Percentiles rank a stretch among this genome's conserved stretches.
phyloP scores from a whole-genome alignment of 345 rosid genomes.

The Gynandropsis gynandra region DNA sequence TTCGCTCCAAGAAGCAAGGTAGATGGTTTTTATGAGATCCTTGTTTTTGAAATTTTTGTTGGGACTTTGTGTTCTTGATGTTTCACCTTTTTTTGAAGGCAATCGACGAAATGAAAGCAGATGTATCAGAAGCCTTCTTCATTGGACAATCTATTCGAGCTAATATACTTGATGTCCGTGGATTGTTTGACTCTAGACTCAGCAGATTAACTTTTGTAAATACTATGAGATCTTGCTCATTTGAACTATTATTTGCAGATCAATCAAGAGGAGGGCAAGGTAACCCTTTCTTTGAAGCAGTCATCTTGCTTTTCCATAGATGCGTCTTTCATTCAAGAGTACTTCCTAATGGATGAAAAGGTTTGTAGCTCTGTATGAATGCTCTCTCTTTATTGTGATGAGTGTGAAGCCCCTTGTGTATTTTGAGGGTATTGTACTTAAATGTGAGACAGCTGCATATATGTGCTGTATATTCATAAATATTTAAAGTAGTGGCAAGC shows the following conservation, averaged over 20 bases:
- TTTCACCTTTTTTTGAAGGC: constrained; percentile 40
- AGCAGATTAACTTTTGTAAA: constrained; percentile 9
- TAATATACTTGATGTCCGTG: constrained; percentile 66
- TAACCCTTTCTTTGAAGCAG: constrained; percentile 80
- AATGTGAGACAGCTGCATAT: neutral
- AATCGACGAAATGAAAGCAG: constrained; percentile 51
- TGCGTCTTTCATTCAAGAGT: constrained; percentile 69
- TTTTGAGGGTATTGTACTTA: neutral
- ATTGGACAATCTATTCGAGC: constrained; percentile 92
- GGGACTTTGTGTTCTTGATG: constrained; percentile 7
- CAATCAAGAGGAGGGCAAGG: constrained; percentile 53
- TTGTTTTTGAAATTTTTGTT: constrained; percentile 10
- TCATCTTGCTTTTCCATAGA: constrained; percentile 78
- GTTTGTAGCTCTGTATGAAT: constrained; percentile 26
- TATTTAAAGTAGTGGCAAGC: neutral
- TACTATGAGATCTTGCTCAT: constrained; percentile 15
- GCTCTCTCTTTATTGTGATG: constrained; percentile 5
- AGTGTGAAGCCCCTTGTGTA: constrained; percentile 3
- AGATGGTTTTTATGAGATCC: constrained; percentile 7
- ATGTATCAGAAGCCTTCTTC: constrained; percentile 61
- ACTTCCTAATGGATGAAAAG: constrained; percentile 73
- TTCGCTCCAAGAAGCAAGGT: constrained; percentile 90
- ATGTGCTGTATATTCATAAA: neutral
- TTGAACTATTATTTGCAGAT: constrained; percentile 40
- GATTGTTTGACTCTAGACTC: constrained; percentile 22